A percentile compares a stretch with the other conserved stretches of the same genome.
These are phyloP conservation scores for Fusarium albosuccineum DNA, from an alignment of 2,329 filamentous ascomycete genomes.

Conservation along the genomic window DNA sequence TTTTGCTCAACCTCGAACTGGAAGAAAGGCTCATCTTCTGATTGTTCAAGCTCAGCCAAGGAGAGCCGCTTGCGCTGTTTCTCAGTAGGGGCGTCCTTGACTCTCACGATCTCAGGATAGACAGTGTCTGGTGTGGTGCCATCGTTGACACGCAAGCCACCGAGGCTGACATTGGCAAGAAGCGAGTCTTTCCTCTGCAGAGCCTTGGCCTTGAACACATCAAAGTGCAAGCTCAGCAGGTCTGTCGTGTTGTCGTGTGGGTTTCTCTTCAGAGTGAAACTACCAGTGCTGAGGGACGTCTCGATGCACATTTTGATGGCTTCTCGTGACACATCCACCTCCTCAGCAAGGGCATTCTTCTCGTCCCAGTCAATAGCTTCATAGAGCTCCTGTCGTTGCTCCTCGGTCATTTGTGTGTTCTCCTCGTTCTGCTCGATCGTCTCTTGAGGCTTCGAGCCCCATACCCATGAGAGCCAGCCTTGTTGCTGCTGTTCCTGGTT, in stretches of 20 bases:
- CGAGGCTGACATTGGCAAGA: constrained; percentile 88
- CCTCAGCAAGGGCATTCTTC: constrained; percentile 88
- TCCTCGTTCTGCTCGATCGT: constrained; percentile 73
- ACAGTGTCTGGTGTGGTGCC: constrained; percentile 92
- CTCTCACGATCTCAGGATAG: constrained; percentile 93
- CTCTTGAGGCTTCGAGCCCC: constrained; percentile 80
- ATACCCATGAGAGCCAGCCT: constrained; percentile 92
- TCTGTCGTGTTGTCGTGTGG: constrained; percentile 73
- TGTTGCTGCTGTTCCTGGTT: constrained; percentile 77
- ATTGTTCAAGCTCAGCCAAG: constrained; percentile 66
- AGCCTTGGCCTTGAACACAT: constrained; percentile 91
- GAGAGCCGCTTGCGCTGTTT: constrained; percentile 63
- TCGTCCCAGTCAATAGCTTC: constrained; percentile 99
- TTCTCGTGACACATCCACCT: constrained; percentile 90
- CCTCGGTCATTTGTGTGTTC: constrained; percentile 90
- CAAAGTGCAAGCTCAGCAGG: constrained; percentile 91
- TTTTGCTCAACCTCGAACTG: constrained; percentile 94
- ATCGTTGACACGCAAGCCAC: constrained; percentile 93
- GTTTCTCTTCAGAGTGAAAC: constrained; percentile 91
- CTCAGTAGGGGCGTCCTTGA: constrained; percentile 83
- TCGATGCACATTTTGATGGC: constrained; percentile 94
- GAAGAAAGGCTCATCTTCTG: constrained; percentile 83
- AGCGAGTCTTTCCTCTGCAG: constrained; percentile 92
- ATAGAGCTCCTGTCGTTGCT: constrained; percentile 96
- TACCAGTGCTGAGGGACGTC: constrained; percentile 92